Conservation (phyloP, 495 filamentous ascomycete species). For the Penicillium flavigenum region DNA sequence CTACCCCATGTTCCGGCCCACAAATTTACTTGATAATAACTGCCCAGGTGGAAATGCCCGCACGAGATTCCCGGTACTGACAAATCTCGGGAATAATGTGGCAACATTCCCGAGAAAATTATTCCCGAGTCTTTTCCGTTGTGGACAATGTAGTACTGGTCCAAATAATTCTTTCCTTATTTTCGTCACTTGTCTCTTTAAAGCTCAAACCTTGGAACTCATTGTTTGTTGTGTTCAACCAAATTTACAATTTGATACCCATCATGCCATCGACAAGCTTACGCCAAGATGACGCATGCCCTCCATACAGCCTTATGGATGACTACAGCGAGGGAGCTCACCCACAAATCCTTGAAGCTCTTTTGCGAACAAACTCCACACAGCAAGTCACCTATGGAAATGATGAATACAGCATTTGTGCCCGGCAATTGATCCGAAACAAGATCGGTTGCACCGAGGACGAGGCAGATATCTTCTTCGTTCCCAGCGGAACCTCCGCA, state of each 20-base stretch:
- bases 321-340: slow-evolving; percentile 51
- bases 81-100: slow-evolving; percentile 30
- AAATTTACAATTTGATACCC: background rate
- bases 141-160: background rate
- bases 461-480: slow-evolving; percentile 46
- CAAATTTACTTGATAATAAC: slow-evolving; percentile 11
- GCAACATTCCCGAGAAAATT: slow-evolving; percentile 26
- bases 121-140: slow-evolving; percentile 14
- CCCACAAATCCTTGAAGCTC: slow-evolving; percentile 43
- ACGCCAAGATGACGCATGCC: slow-evolving; percentile 32
- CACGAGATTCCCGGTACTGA: slow-evolving; percentile 2
- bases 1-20: slow-evolving; percentile 8
- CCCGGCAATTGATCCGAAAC: slow-evolving; percentile 34
- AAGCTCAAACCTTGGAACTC: slow-evolving; percentile 5
- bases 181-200: background rate
- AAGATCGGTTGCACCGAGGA: slow-evolving; percentile 33
- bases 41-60: background rate
- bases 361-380: slow-evolving; percentile 37
- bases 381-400: slow-evolving; percentile 45
- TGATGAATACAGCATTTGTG: slow-evolving; percentile 36
- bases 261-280: slow-evolving; percentile 31
- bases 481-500: slow-evolving; percentile 45
- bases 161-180: background rate
- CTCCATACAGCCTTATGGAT: slow-evolving; percentile 45
- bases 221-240: slow-evolving; percentile 1